phyloP scores from a whole-genome alignment of 1,284 basidiomycete genomes.

The Moesziomyces sp. region DNA sequence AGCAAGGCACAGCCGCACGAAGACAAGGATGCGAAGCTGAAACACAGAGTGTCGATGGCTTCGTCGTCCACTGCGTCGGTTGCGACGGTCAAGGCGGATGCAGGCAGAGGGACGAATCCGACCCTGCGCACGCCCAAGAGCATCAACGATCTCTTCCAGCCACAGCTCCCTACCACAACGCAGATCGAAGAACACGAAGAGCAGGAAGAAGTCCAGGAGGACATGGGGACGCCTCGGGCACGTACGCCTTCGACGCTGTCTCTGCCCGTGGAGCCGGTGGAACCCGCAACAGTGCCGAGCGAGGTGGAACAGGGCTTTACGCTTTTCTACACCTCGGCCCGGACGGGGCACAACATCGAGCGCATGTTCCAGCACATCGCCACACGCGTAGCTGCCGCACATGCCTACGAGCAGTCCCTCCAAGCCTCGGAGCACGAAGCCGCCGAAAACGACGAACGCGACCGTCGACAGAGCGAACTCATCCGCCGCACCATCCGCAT shows the following conservation, averaged over 20 bases:
- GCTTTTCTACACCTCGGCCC: slow-evolving; percentile 58
- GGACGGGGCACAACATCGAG: slow-evolving; percentile 46
- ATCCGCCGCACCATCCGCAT: slow-evolving; percentile 40
- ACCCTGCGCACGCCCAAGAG: slow-evolving; percentile 32
- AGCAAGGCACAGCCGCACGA: not conserved
- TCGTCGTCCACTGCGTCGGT: slow-evolving; percentile 16
- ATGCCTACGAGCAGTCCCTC: slow-evolving; percentile 18
- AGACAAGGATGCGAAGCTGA: not conserved
- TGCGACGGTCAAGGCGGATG: slow-evolving; percentile 11
- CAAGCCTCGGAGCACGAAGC: not conserved
- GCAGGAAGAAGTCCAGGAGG: slow-evolving; percentile 10
- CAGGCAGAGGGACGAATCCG: not conserved
- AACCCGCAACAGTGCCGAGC: not conserved
- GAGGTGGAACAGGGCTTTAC: slow-evolving; percentile 52
- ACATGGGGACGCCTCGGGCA: slow-evolving; percentile 1
- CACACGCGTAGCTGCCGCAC: slow-evolving; percentile 18
- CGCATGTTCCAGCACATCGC: slow-evolving; percentile 57
- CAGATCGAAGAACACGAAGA: slow-evolving; percentile 4
- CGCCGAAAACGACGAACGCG: slow-evolving; percentile 2
- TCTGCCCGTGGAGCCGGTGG: slow-evolving; percentile 6
- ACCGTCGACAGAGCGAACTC: slow-evolving; percentile 12
- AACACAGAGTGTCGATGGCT: slow-evolving; percentile 15
- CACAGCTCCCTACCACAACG: not conserved
- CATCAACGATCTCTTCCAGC: slow-evolving; percentile 35
- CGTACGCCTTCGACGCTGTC: slow-evolving; percentile 16